These are phyloP conservation scores for Euryodendron excelsum DNA, from an alignment of 148 eudicot genomes.

Conservation along the genomic window DNA sequence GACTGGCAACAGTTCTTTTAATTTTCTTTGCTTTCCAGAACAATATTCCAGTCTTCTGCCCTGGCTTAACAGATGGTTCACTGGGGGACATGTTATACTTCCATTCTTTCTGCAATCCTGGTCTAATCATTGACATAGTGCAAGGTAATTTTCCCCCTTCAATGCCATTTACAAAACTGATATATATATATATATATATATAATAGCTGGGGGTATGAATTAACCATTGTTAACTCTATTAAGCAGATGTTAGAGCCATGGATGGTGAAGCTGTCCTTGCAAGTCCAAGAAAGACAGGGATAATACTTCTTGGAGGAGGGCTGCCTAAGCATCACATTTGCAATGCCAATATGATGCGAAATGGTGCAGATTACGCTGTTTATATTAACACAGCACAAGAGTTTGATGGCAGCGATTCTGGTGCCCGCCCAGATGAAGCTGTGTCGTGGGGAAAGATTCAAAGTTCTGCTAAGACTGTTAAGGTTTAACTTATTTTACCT, in stretches of 20 bases:
- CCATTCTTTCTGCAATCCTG: constrained; percentile 76
- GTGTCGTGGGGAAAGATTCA: constrained; percentile 84
- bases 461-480: constrained; percentile 64
- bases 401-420: constrained; percentile 81
- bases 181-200: no score
- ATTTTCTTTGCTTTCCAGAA: constrained; percentile 42
- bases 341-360: constrained; percentile 88
- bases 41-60: constrained; percentile 84
- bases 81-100: constrained; percentile 92
- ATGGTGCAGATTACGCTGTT: constrained; percentile 77
- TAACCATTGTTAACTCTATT: neutral
- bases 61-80: constrained; percentile 91
- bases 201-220: neutral
- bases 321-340: constrained; percentile 79
- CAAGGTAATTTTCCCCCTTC: constrained; percentile 47
- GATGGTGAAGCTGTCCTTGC: constrained; percentile 87
- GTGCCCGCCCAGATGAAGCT: constrained; percentile 84
- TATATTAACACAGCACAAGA: constrained; percentile 79
- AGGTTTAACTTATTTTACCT: constrained; percentile 31
- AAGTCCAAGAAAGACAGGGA: constrained; percentile 77
- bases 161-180: neutral
- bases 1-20: neutral
- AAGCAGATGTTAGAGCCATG: constrained; percentile 76
- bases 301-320: constrained; percentile 75
- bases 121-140: constrained; percentile 73